These are phyloP conservation scores for Camellia oleifera DNA, from an alignment of 179 eudicot species.

Conservation along the genomic window DNA sequence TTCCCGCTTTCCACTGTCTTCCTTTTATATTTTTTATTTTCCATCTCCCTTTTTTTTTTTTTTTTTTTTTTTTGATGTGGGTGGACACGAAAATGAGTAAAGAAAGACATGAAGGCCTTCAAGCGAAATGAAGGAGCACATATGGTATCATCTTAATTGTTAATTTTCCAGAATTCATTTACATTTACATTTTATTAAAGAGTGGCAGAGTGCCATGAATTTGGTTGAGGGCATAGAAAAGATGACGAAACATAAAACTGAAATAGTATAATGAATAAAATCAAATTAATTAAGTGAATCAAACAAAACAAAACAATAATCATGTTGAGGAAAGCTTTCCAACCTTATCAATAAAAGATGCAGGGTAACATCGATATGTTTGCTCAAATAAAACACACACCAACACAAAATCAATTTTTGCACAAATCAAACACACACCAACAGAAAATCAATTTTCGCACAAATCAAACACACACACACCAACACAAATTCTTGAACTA, in stretches of 20 bases:
- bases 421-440: too few relatives aligned
- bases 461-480: too few relatives aligned
- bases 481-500: too few relatives aligned
- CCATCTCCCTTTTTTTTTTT: background rate
- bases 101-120: background rate
- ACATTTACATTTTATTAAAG: background rate
- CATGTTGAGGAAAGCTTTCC: conserved; percentile 13
- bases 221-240: background rate
- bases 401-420: too few relatives aligned
- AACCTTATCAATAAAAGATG: conserved; percentile 95
- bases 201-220: background rate
- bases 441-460: too few relatives aligned
- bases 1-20: too few relatives aligned
- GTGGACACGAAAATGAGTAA: background rate
- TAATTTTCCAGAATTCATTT: background rate
- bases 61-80: too few relatives aligned
- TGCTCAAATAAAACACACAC: conserved; percentile 62
- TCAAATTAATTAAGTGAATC: background rate
- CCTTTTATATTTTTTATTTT: background rate
- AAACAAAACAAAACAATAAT: too few relatives aligned
- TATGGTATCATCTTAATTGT: background rate
- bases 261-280: background rate
- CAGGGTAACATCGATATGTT: conserved; percentile 91
- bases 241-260: background rate
- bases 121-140: background rate